These are phyloP conservation scores for Lachancea quebecensis DNA, from an alignment of 805 yeast species.

Conservation along the genomic window DNA sequence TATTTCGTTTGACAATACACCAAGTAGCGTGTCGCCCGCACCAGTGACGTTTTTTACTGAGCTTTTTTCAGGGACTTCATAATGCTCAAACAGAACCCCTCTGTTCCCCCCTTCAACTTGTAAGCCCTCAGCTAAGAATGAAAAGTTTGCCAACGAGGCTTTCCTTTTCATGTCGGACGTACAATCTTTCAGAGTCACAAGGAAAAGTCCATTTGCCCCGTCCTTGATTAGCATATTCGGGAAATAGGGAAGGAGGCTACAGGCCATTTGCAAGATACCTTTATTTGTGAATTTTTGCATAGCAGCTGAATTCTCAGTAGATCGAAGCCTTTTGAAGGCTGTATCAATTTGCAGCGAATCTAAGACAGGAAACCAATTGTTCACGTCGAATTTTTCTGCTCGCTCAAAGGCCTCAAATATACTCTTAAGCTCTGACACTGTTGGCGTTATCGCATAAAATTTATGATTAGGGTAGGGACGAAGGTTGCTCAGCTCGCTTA, in stretches of 20 bases:
- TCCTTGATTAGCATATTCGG: conserved; percentile 61
- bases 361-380: conserved; percentile 67
- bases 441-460: conserved; percentile 56
- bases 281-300: conserved; percentile 26
- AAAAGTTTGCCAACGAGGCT: conserved; percentile 15
- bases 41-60: conserved; percentile 68
- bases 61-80: conserved; percentile 36
- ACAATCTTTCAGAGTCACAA: conserved; percentile 31
- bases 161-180: neutral
- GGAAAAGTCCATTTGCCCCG: conserved; percentile 57
- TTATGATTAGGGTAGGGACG: conserved; percentile 43
- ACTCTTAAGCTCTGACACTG: conserved; percentile 50
- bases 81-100: conserved; percentile 62
- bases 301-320: conserved; percentile 2
- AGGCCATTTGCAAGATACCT: conserved; percentile 59
- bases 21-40: conserved; percentile 80
- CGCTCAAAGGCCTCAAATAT: conserved; percentile 45
- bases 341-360: conserved; percentile 45
- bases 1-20: conserved; percentile 46
- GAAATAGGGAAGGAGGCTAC: conserved; percentile 67
- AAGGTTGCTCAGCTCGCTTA: conserved; percentile 35
- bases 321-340: conserved; percentile 13
- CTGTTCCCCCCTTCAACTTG: conserved; percentile 17
- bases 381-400: conserved; percentile 43
- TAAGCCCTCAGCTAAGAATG: conserved; percentile 2